These are phyloP conservation scores for Backusella macrospora DNA, from an alignment of 192 early-diverging fungal species.

Conservation along the genomic window DNA sequence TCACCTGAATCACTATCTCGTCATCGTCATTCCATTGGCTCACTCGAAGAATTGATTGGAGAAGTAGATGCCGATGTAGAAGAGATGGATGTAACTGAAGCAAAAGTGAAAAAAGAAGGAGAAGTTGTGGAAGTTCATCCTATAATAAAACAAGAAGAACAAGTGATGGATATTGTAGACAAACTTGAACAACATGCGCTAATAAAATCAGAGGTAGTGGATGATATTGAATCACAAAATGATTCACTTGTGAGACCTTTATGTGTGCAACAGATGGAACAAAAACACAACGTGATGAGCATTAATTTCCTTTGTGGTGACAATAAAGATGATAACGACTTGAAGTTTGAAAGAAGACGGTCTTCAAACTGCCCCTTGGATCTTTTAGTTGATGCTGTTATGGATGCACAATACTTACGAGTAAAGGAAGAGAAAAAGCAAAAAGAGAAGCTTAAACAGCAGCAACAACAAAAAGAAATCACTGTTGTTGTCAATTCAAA, in stretches of 20 bases:
- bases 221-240: neutral
- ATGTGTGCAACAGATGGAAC: neutral
- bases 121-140: neutral
- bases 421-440: neutral
- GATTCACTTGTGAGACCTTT: neutral
- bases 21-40: conserved; percentile 3
- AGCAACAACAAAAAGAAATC: neutral
- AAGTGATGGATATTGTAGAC: neutral
- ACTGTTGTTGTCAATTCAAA: conserved; percentile 19
- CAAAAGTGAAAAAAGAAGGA: neutral
- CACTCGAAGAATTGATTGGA: conserved; percentile 19
- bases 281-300: conserved; percentile 20
- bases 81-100: neutral
- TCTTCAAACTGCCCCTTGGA: conserved; percentile 13
- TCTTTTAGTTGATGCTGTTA: conserved; percentile 28
- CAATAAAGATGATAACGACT: neutral
- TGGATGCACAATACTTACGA: conserved; percentile 30
- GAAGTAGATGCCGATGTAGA: neutral
- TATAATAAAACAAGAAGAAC: neutral
- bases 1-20: neutral
- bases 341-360: neutral
- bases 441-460: neutral
- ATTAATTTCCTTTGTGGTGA: conserved; percentile 17
- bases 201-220: too few relatives aligned
- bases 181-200: too few relatives aligned